Conservation (phyloP, 2,329 filamentous ascomycete species). For the Apiospora aurea region DNA sequence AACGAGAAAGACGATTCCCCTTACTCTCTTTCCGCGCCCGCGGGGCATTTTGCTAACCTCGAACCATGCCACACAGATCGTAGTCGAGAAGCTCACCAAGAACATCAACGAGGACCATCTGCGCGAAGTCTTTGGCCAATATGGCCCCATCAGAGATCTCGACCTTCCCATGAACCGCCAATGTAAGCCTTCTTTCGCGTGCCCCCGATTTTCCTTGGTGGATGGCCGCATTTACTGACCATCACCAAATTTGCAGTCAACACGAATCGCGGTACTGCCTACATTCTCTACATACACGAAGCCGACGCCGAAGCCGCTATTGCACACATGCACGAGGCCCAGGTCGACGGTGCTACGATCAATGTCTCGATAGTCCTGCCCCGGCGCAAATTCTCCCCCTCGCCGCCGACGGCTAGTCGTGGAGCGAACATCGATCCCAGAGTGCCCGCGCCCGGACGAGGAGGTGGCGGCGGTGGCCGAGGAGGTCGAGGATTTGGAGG, state of each 20-base stretch:
- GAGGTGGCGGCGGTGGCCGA: slow-evolving; percentile 29
- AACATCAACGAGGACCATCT: slow-evolving; percentile 91
- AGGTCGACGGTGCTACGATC: slow-evolving; percentile 82
- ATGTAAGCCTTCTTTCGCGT: slow-evolving; percentile 61
- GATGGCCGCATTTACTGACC: slow-evolving; percentile 2
- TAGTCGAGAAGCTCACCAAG: slow-evolving; percentile 94
- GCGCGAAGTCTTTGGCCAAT: slow-evolving; percentile 89
- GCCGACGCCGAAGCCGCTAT: slow-evolving; percentile 67
- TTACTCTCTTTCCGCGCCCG: not conserved
- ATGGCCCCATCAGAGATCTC: slow-evolving; percentile 84
- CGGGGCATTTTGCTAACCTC: slow-evolving; percentile 17
- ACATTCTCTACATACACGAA: slow-evolving; percentile 29
- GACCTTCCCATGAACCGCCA: slow-evolving; percentile 89
- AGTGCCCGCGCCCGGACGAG: slow-evolving; percentile 47
- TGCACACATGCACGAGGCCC: slow-evolving; percentile 97
- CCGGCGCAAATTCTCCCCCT: slow-evolving; percentile 79
- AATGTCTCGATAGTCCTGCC: slow-evolving; percentile 90
- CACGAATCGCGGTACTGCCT: slow-evolving; percentile 78
- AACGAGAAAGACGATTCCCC: not conserved
- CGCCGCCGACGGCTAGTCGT: slow-evolving; percentile 75
- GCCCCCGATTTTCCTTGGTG: slow-evolving; percentile 8
- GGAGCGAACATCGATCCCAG: slow-evolving; percentile 66
- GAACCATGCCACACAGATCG: slow-evolving; percentile 67
- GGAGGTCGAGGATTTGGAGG: slow-evolving; percentile 39
- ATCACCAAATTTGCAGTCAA: slow-evolving; percentile 62